Evolutionary conservation across 768 basidiomycete genomes (phyloP).

Genomic region (Agaricus subrufescens): DNA sequence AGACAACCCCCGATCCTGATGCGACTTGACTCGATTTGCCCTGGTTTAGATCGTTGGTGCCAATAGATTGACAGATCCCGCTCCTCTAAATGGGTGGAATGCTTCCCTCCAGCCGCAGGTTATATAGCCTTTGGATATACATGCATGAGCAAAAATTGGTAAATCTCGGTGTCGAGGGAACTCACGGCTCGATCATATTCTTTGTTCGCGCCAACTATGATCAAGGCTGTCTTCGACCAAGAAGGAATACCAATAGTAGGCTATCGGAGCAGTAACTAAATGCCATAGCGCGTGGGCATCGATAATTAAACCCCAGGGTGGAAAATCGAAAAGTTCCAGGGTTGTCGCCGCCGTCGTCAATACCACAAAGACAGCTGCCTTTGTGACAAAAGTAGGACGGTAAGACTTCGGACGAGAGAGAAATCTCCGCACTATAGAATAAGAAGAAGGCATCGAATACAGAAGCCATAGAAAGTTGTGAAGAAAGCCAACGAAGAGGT

Average conservation of each 20-base stretch:
- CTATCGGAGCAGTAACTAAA: conserved; percentile 73
- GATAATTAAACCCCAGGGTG: conserved; percentile 66
- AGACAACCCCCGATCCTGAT: no score
- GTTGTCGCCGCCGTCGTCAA: conserved; percentile 70
- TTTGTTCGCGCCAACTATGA: conserved; percentile 55
- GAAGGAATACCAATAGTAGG: conserved; percentile 83
- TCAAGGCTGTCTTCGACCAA: conserved; percentile 69
- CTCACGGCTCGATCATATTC: conserved; percentile 13
- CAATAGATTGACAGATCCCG: no score
- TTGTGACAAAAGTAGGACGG: conserved; percentile 48
- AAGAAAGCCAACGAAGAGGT: conserved; percentile 64
- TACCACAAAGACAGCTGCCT: conserved; percentile 56
- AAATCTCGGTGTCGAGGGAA: neutral
- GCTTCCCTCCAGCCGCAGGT: no score
- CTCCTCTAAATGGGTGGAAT: no score
- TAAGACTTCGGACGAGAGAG: conserved; percentile 50
- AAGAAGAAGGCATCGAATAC: conserved; percentile 55
- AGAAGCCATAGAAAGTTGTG: conserved; percentile 83
- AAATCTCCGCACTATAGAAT: conserved; percentile 50
- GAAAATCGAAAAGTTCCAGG: conserved; percentile 90
- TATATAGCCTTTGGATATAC: no score
- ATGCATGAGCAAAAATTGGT: no score
- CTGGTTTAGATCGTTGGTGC: no score
- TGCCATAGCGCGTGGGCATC: conserved; percentile 98
- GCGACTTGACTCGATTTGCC: no score